Evolutionary conservation across 2,329 filamentous ascomycete species (phyloP).

Genomic region (Colletotrichum higginsianum): DNA sequence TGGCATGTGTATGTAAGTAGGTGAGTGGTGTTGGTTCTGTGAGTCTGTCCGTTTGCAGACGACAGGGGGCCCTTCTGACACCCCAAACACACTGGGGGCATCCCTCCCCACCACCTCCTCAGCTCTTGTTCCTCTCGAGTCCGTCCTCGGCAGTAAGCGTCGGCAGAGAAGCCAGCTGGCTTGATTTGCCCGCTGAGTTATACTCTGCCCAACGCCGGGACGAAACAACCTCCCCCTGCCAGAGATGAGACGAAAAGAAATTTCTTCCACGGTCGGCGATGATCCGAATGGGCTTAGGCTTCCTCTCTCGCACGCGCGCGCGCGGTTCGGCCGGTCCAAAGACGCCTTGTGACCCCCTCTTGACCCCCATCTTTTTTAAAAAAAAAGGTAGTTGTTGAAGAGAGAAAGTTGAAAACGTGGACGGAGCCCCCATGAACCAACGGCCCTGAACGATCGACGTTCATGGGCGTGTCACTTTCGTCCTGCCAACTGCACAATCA

Average conservation of each 20-base stretch:
- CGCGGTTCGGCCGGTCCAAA: neutral
- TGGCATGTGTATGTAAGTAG: neutral
- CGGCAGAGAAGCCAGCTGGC: slow-evolving; percentile 21
- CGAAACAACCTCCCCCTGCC: neutral
- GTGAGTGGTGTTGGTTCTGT: neutral
- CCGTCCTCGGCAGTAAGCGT: slow-evolving; percentile 21
- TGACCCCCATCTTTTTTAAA: no score
- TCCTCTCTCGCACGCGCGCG: neutral
- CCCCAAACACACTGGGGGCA: neutral
- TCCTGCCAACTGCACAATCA: neutral
- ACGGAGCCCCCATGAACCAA: neutral
- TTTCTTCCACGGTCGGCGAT: slow-evolving; percentile 18
- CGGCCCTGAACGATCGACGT: neutral
- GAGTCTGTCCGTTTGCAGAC: neutral
- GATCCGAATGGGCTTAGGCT: slow-evolving; percentile 1
- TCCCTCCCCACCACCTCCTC: neutral
- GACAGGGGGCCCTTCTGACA: slow-evolving; percentile 15
- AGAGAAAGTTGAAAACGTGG: neutral
- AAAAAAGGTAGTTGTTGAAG: no score
- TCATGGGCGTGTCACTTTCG: neutral
- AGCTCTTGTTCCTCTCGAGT: neutral
- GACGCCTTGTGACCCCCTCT: no score
- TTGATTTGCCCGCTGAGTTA: slow-evolving; percentile 27
- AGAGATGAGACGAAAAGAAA: slow-evolving; percentile 21
- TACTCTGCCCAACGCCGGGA: neutral